Evolutionary conservation across 2,329 filamentous ascomycete species (phyloP).

Genomic region (Xylaria sp.): DNA sequence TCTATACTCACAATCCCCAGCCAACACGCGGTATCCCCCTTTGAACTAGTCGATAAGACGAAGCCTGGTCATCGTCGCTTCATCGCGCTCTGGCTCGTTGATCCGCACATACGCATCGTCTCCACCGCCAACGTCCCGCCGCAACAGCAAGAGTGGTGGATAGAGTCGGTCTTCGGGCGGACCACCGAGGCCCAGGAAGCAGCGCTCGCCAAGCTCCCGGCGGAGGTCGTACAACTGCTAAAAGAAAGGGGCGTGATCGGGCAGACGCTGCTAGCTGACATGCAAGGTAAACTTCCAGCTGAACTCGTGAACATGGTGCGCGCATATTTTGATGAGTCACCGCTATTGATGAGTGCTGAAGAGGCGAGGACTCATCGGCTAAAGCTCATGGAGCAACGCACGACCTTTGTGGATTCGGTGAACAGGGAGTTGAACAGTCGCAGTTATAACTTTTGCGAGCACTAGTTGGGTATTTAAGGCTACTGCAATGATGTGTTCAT

Average conservation of each 20-base stretch:
- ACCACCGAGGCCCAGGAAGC: neutral
- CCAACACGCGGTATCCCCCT: constrained; percentile 54
- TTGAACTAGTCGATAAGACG: constrained; percentile 56
- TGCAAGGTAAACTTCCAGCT: neutral
- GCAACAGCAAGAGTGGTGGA: constrained; percentile 50
- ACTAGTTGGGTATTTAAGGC: neutral
- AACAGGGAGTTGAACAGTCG: neutral
- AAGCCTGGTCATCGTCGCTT: constrained; percentile 64
- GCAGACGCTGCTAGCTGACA: neutral
- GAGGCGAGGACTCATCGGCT: constrained; percentile 26
- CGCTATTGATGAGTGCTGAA: constrained; percentile 14
- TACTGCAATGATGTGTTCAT: too few relatives aligned
- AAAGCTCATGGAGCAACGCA: constrained; percentile 28
- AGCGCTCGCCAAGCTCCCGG: constrained; percentile 16
- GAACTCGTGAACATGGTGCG: constrained; percentile 22
- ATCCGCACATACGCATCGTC: constrained; percentile 55
- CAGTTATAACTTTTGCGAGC: constrained; percentile 1
- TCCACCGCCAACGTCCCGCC: constrained; percentile 53
- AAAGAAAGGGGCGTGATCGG: neutral
- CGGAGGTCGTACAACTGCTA: constrained; percentile 23
- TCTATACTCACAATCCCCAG: neutral
- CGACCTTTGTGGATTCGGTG: neutral
- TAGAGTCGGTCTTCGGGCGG: constrained; percentile 25
- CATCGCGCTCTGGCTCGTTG: constrained; percentile 65
- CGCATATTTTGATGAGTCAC: neutral